phyloP scores from a whole-genome alignment of 2,329 filamentous ascomycete species.

The Celoporthe dispersa region DNA sequence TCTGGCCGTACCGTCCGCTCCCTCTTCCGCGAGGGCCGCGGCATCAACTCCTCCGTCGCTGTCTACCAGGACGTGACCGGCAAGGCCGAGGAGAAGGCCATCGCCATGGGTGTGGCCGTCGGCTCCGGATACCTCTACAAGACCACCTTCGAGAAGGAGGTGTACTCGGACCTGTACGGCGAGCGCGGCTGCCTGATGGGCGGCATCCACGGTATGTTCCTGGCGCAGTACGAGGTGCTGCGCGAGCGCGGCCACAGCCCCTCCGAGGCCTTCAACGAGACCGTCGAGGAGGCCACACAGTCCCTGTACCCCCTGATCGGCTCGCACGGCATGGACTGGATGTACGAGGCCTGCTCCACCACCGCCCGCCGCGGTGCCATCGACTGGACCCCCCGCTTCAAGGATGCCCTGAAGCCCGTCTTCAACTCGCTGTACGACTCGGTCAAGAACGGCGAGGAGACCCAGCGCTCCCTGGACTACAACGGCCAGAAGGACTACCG shows the following conservation, averaged over 20 bases:
- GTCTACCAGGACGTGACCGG: conserved; percentile 98
- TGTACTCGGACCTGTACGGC: conserved; percentile 99
- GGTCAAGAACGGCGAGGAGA: conserved; percentile 90
- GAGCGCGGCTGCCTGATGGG: conserved; percentile 99
- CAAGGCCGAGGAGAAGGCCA: conserved; percentile 96
- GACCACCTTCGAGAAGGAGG: conserved; percentile 99
- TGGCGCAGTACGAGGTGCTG: conserved; percentile 99
- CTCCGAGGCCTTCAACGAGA: conserved; percentile 99
- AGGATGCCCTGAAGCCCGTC: conserved; percentile 97
- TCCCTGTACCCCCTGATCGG: conserved; percentile 97
- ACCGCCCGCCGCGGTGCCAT: conserved; percentile 98
- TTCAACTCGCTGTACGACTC: conserved; percentile 97
- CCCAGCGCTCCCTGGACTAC: conserved; percentile 94
- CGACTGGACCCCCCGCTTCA: conserved; percentile 97
- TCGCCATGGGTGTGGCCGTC: conserved; percentile 95
- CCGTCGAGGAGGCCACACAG: conserved; percentile 99
- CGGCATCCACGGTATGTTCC: conserved; percentile 99
- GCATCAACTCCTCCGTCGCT: conserved; percentile 99
- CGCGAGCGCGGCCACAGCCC: conserved; percentile 97
- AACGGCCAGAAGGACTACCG: conserved; percentile 96
- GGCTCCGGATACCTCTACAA: conserved; percentile 99
- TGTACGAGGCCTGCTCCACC: conserved; percentile 99
- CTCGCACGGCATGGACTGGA: conserved; percentile 99
- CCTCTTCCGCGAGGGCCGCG: conserved; percentile 98
- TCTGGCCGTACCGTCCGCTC: conserved; percentile 98